Conservation (phyloP, 2,329 filamentous ascomycete genomes). For the Pseudogymnoascus sp. region DNA sequence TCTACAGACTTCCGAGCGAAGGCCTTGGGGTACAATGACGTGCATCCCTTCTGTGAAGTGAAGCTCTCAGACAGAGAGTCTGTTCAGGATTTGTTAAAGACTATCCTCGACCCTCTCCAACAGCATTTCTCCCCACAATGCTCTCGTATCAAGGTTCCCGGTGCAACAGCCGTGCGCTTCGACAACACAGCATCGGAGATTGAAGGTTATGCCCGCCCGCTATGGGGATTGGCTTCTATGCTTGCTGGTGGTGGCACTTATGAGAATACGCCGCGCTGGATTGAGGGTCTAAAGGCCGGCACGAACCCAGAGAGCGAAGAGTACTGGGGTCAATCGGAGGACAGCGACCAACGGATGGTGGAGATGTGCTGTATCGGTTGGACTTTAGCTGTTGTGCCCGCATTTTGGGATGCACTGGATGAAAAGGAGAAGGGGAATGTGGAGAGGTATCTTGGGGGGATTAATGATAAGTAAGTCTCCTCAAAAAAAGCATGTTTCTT, state of each 20-base stretch:
- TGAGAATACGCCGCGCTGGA: slow-evolving; percentile 53
- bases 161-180: slow-evolving; percentile 65
- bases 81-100: slow-evolving; percentile 51
- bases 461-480: slow-evolving; percentile 65
- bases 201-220: slow-evolving; percentile 64
- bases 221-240: slow-evolving; percentile 66
- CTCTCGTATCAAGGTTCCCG: slow-evolving; percentile 57
- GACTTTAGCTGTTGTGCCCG: slow-evolving; percentile 55
- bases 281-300: slow-evolving; percentile 60
- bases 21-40: slow-evolving; percentile 40
- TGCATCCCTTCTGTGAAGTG: slow-evolving; percentile 48
- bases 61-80: slow-evolving; percentile 42
- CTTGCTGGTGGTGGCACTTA: slow-evolving; percentile 61
- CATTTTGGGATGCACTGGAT: slow-evolving; percentile 45
- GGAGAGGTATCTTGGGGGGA: slow-evolving; percentile 61
- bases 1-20: background rate
- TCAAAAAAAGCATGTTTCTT: background rate
- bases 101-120: slow-evolving; percentile 61
- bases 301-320: slow-evolving; percentile 62
- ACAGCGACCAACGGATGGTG: slow-evolving; percentile 76
- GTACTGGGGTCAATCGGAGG: slow-evolving; percentile 68
- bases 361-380: slow-evolving; percentile 76
- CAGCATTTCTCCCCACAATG: slow-evolving; percentile 61
- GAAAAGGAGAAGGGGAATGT: slow-evolving; percentile 56
- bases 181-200: slow-evolving; percentile 70